Conservation (phyloP, 139 green algal species). For the Closterium sp. region DNA sequence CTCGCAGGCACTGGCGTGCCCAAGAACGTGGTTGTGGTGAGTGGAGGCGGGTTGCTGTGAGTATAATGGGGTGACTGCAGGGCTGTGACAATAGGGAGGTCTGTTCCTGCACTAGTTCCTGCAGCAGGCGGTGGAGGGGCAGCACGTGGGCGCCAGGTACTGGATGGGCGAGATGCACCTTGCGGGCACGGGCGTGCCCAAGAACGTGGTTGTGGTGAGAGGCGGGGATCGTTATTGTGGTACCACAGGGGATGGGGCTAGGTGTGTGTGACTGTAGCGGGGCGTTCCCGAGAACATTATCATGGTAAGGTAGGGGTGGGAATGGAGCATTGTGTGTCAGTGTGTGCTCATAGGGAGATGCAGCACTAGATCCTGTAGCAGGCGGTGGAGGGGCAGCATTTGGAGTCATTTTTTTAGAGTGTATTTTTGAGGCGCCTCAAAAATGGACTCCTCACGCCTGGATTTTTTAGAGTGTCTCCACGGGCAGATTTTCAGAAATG, state of each 20-base stretch:
- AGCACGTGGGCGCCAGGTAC: conserved; percentile 82
- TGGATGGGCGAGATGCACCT: conserved; percentile 83
- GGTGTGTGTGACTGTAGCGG: too few relatives aligned
- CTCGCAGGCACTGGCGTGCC: conserved; percentile 67
- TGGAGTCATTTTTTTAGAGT: too few relatives aligned
- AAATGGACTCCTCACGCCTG: too few relatives aligned
- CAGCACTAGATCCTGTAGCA: conserved; percentile 56
- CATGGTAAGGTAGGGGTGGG: too few relatives aligned
- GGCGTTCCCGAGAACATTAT: too few relatives aligned
- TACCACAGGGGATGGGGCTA: too few relatives aligned
- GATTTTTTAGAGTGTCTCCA: too few relatives aligned
- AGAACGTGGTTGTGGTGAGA: conserved; percentile 12
- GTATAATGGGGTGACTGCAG: neutral
- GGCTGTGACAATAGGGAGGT: neutral
- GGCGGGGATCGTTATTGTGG: too few relatives aligned
- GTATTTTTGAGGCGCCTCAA: too few relatives aligned
- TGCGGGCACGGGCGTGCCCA: conserved; percentile 66
- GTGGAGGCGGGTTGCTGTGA: neutral
- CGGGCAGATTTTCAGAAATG: too few relatives aligned
- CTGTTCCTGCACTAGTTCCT: conserved; percentile 62
- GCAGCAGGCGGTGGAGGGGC: conserved; percentile 28
- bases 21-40: conserved; percentile 12
- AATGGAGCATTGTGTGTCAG: too few relatives aligned
- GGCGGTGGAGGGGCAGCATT: conserved; percentile 57
- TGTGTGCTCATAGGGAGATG: too few relatives aligned